Evolutionary conservation across 345 rosid genomes (phyloP).

Genomic region (Hibiscus trionum): DNA sequence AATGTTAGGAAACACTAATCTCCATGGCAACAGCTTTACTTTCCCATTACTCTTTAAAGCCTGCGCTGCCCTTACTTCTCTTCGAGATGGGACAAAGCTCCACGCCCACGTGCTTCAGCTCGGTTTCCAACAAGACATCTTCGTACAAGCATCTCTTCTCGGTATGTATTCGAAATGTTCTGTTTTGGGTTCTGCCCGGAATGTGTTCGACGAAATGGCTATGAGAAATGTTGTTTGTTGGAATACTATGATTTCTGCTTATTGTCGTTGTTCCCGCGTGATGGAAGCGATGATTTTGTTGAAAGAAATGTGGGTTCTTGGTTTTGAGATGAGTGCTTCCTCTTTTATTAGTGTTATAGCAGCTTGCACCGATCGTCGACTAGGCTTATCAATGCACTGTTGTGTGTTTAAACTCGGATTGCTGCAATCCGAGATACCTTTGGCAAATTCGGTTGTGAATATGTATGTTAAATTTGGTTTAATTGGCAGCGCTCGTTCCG

Average conservation of each 20-base stretch:
- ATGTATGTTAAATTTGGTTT: slow-evolving; percentile 19
- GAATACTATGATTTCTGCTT: slow-evolving; percentile 6
- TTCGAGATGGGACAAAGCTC: background rate
- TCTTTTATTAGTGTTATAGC: slow-evolving; percentile 19
- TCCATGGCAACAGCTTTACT: slow-evolving; percentile 10
- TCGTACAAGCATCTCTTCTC: slow-evolving; percentile 4
- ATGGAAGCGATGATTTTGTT: background rate
- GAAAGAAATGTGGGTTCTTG: slow-evolving; percentile 20
- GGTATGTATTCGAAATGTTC: background rate
- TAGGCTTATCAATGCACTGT: slow-evolving; percentile 26
- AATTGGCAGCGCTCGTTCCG: slow-evolving; percentile 18
- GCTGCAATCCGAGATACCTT: slow-evolving; percentile 14
- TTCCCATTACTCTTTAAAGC: slow-evolving; percentile 12
- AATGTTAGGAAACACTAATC: background rate
- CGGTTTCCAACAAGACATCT: slow-evolving; percentile 4
- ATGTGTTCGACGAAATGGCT: slow-evolving; percentile 6
- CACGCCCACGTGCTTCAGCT: slow-evolving; percentile 3
- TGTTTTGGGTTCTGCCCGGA: background rate
- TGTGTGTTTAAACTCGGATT: slow-evolving; percentile 23
- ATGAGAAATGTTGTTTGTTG: background rate
- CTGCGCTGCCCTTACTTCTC: background rate
- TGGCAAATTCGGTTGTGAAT: slow-evolving; percentile 23
- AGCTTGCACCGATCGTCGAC: slow-evolving; percentile 10
- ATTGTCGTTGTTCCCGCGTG: slow-evolving; percentile 8
- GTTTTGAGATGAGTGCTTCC: slow-evolving; percentile 20